A percentile compares a stretch with the other conserved stretches of the same genome.
These are phyloP conservation scores for Phytophthora agathidicida DNA, from an alignment of 352 stramenopile species.

Conservation along the genomic window DNA sequence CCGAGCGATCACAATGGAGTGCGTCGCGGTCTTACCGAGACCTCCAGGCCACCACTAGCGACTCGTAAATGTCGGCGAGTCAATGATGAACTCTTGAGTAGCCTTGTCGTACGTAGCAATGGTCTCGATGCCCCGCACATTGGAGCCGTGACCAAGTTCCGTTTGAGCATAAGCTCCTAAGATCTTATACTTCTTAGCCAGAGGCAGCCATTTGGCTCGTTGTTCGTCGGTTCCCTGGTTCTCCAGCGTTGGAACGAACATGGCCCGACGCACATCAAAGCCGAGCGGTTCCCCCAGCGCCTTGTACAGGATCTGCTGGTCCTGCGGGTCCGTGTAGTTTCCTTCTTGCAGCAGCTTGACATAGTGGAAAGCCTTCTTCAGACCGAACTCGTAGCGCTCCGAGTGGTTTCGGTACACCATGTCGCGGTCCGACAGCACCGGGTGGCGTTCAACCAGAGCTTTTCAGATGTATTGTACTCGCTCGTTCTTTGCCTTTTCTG, in stretches of 20 bases:
- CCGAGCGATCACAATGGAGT: constrained; percentile 20
- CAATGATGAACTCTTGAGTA: constrained; percentile 91
- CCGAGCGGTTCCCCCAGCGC: constrained; percentile 10
- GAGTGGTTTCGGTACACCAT: constrained; percentile 27
- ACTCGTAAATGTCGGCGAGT: constrained; percentile 93
- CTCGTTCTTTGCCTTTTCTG: too few species aligned
- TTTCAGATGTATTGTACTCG: too few species aligned
- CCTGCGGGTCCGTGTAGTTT: neutral
- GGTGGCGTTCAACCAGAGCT: constrained; percentile 14
- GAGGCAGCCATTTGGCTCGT: constrained; percentile 21
- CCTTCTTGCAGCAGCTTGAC: constrained; percentile 14
- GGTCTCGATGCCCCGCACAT: constrained; percentile 25
- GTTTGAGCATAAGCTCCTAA: constrained; percentile 25
- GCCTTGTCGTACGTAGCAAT: constrained; percentile 59
- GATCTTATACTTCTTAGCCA: constrained; percentile 11
- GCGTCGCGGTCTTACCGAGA: constrained; percentile 23
- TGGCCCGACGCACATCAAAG: constrained; percentile 19
- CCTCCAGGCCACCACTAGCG: constrained; percentile 94
- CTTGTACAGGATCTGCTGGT: constrained; percentile 13
- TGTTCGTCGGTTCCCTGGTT: constrained; percentile 25
- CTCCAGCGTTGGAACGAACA: constrained; percentile 31
- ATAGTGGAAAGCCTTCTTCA: constrained; percentile 26
- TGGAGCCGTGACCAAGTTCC: constrained; percentile 24
- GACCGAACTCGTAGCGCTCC: constrained; percentile 22
- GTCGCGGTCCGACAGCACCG: constrained; percentile 23